A percentile compares a stretch with the other conserved stretches of the same genome.
These are phyloP conservation scores for Colletotrichum simmondsii DNA, from an alignment of 2,329 filamentous ascomycete genomes.

Conservation along the genomic window DNA sequence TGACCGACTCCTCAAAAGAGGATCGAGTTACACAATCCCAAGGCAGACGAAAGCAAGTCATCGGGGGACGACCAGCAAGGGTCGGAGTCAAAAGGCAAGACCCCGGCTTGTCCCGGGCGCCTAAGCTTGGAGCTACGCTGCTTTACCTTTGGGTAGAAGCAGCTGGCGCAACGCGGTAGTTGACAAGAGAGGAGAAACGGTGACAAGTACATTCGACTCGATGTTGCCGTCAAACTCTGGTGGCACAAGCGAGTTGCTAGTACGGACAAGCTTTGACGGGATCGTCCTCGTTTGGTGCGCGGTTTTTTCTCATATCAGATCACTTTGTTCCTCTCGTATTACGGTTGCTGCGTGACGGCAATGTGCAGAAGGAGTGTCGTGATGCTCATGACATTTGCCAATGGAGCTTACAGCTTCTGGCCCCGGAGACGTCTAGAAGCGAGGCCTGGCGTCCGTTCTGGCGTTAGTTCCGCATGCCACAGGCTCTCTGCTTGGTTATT, in stretches of 20 bases:
- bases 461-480: conserved; percentile 25
- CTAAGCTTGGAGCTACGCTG: not conserved
- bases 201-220: conserved; percentile 21
- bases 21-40: conserved; percentile 1
- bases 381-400: conserved; percentile 6
- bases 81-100: not conserved
- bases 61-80: not conserved
- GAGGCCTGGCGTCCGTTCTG: not conserved
- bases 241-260: not conserved
- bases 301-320: not conserved
- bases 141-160: not conserved
- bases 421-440: conserved; percentile 19
- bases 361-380: conserved; percentile 1
- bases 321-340: not conserved
- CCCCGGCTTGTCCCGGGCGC: not conserved
- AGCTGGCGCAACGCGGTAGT: not conserved
- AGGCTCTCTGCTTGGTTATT: not conserved
- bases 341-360: not conserved
- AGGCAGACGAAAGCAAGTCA: conserved; percentile 18
- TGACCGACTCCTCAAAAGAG: conserved; percentile 11
- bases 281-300: not conserved
- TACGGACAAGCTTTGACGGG: not conserved
- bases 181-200: not conserved
- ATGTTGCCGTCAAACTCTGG: not conserved
- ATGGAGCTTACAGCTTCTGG: not conserved